Base-by-base conservation (phyloP, 768 basidiomycete species). In the Boletus huronensis region DNA sequence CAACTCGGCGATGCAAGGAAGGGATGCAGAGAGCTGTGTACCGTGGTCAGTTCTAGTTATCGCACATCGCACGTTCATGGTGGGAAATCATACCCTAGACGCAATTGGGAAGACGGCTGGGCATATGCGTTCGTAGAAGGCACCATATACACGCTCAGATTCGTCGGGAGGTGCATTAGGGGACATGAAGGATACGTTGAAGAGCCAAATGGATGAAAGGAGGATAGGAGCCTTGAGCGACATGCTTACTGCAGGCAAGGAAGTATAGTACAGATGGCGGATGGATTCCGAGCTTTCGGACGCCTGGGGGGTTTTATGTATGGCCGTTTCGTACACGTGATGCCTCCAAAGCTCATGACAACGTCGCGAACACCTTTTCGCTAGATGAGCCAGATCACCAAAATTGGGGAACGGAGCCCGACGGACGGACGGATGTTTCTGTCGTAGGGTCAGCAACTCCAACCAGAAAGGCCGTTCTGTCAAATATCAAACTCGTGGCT, bases 1-100 rank as follows among this genome's bases (percentile, higher is more conserved):
- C 21, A 57, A 36, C 41, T 71, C 69, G 19, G 69, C 67, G 19
- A 69, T 29, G 44, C 69, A 70, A 5, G 67, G 67, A 16, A 69
- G 57, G 31, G 67, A 70, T 1, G 59, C 67, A 6, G 69, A 62
- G 17, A 66, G 31, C 67, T 68, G 48, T 28, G 5, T 6, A 7
- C 17, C n/a, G 26, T 26, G 23, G 14, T 64, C 21, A 67, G 51
- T 19, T 29, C 36, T n/a, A 23, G 6, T 10, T 14, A 19, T n/a
- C 19, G 14, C 16, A 13, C 21, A n/a, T 5, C 17, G 5, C 26
- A 38, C 16, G 8, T 14, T 16, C 21, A 13, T n/a, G 14, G 19
- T 26, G 25, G 6, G 21, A 38, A 50, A 14, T 13, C 46, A 14
- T 66, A 69, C 69, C 58, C 58, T 64, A 21, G 69, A 67, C 17